These are phyloP conservation scores for Lentinula detonsa DNA, from an alignment of 768 basidiomycete genomes.

Conservation along the genomic window DNA sequence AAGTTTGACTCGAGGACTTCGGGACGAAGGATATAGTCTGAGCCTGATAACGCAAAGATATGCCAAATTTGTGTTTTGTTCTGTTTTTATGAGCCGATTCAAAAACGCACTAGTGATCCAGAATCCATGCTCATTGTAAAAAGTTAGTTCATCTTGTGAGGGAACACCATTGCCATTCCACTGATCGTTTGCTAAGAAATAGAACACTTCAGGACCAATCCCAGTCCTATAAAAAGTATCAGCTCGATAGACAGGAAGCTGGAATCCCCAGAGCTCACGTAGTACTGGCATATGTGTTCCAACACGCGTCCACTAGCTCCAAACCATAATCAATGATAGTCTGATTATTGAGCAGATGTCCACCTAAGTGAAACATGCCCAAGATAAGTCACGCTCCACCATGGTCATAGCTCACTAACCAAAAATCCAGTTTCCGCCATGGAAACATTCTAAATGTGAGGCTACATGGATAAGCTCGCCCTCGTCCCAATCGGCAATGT, in stretches of 20 bases:
- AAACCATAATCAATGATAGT: slow-evolving; percentile 63
- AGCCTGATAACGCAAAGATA: slow-evolving; percentile 3
- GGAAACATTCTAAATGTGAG: slow-evolving; percentile 71
- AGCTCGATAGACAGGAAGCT: not conserved
- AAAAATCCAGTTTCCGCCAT: slow-evolving; percentile 72
- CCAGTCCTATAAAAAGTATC: slow-evolving; percentile 43
- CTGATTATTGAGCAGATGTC: slow-evolving; percentile 61
- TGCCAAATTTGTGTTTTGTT: no score
- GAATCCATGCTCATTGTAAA: slow-evolving; percentile 59
- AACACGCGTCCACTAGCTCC: slow-evolving; percentile 62
- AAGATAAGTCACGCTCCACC: not conserved
- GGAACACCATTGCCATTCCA: slow-evolving; percentile 32
- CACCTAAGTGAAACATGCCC: slow-evolving; percentile 32
- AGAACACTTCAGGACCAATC: slow-evolving; percentile 71
- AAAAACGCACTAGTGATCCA: slow-evolving; percentile 34
- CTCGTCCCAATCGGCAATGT: slow-evolving; percentile 59
- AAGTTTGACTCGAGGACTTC: slow-evolving; percentile 81
- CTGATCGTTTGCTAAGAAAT: slow-evolving; percentile 59
- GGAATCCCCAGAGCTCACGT: slow-evolving; percentile 32
- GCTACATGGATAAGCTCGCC: slow-evolving; percentile 31
- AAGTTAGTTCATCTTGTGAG: slow-evolving; percentile 30
- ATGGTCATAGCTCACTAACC: slow-evolving; percentile 26
- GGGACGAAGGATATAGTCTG: slow-evolving; percentile 61
- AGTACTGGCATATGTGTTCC: slow-evolving; percentile 75
- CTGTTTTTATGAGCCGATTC: not conserved